A percentile compares a stretch with the other conserved stretches of the same genome.
Conservation (phyloP, 2,329 filamentous ascomycete genomes). For the Trichophyton simii region DNA sequence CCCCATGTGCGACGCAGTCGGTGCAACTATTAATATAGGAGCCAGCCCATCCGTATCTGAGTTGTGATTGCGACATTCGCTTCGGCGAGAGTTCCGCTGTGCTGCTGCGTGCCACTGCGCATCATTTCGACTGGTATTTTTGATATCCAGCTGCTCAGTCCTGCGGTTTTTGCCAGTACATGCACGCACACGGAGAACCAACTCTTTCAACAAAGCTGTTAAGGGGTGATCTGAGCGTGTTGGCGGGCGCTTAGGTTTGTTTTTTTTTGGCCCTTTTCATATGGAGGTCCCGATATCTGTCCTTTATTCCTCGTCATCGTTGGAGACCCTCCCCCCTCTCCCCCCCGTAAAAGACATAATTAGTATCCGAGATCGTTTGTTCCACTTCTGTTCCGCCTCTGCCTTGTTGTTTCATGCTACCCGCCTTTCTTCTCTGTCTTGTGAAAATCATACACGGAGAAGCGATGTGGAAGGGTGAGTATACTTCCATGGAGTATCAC, state of each 20-base stretch:
- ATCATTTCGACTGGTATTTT: background rate
- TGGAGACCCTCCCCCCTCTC: background rate
- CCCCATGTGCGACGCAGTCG: conserved; percentile 1
- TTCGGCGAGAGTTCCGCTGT: background rate
- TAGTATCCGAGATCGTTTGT: conserved; percentile 1
- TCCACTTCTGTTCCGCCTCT: conserved; percentile 1
- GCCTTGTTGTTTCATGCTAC: background rate
- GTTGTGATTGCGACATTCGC: background rate
- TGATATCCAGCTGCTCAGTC: background rate
- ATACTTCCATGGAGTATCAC: background rate
- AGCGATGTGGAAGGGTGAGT: background rate
- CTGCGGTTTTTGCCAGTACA: background rate
- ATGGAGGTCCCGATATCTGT: background rate
- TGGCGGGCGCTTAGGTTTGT: background rate
- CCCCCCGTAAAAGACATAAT: background rate
- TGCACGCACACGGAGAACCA: background rate
- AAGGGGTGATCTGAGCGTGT: background rate
- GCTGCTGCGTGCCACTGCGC: background rate
- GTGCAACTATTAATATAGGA: background rate
- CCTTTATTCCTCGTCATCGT: background rate
- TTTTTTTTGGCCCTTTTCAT: background rate
- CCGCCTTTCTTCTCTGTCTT: background rate
- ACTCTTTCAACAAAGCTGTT: background rate
- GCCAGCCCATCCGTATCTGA: background rate
- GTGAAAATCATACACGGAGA: too few species aligned